Evolutionary conservation across 345 rosid species (phyloP).

Genomic region (Kernera saxatilis): DNA sequence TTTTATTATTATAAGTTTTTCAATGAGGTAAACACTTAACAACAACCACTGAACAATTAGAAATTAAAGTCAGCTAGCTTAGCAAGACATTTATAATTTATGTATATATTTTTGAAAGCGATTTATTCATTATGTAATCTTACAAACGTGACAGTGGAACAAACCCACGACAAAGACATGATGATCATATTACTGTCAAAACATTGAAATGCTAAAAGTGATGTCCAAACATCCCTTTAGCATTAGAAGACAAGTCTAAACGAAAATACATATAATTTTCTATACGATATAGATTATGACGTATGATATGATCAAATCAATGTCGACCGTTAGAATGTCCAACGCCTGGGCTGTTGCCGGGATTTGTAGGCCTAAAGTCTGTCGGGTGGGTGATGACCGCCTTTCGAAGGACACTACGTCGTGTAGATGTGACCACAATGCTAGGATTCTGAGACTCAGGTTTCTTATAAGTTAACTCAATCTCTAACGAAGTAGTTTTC

Average conservation of each 20-base stretch:
- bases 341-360: conserved; percentile 35
- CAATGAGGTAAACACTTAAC: not conserved
- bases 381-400: conserved; percentile 5
- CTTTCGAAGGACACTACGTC: conserved; percentile 1
- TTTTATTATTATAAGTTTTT: no score
- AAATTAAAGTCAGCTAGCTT: not conserved
- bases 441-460: not conserved
- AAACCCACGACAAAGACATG: conserved; percentile 2
- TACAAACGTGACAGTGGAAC: conserved; percentile 12
- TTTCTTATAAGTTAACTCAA: not conserved
- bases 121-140: conserved; percentile 14
- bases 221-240: not conserved
- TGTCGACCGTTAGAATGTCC: conserved; percentile 33
- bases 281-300: not conserved
- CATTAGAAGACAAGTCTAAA: not conserved
- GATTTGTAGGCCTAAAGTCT: conserved; percentile 30
- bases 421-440: conserved; percentile 1
- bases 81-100: not conserved
- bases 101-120: not conserved
- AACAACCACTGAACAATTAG: not conserved
- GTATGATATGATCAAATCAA: not conserved
- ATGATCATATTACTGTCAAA: conserved; percentile 11
- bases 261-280: not conserved
- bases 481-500: conserved; percentile 3
- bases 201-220: not conserved